Evolutionary conservation across 2,329 filamentous ascomycete genomes (phyloP).

Genomic region (Leptographium wingfieldii): DNA sequence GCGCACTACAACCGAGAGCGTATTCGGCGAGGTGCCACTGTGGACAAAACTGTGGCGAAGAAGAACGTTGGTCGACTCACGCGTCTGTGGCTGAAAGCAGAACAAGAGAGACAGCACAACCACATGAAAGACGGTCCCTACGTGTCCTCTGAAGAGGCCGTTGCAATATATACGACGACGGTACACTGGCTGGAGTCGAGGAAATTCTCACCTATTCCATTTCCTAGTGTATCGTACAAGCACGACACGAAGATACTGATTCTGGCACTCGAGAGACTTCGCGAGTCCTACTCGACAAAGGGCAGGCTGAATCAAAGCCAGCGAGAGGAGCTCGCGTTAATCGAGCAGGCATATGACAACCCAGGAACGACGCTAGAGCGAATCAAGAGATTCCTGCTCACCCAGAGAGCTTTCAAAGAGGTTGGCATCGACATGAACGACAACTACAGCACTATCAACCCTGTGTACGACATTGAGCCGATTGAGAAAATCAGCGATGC

Average conservation of each 20-base stretch:
- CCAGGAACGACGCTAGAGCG: conserved; percentile 89
- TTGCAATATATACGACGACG: conserved; percentile 96
- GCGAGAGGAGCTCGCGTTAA: conserved; percentile 88
- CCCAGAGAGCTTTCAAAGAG: conserved; percentile 96
- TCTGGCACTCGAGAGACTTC: conserved; percentile 78
- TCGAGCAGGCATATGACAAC: conserved; percentile 96
- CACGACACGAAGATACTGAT: conserved; percentile 99
- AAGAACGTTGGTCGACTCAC: conserved; percentile 95
- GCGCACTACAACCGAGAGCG: conserved; percentile 98
- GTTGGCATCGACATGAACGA: conserved; percentile 99
- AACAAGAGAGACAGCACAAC: conserved; percentile 97
- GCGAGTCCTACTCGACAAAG: conserved; percentile 96
- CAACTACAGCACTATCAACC: conserved; percentile 98
- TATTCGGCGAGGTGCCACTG: conserved; percentile 88
- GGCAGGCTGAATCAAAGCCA: conserved; percentile 94
- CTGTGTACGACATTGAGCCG: conserved; percentile 96
- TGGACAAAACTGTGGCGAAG: conserved; percentile 98
- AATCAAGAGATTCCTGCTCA: conserved; percentile 95
- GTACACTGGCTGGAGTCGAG: conserved; percentile 98
- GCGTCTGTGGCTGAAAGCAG: conserved; percentile 90
- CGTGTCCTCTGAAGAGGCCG: conserved; percentile 94
- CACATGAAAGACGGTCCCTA: conserved; percentile 99
- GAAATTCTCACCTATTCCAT: conserved; percentile 97
- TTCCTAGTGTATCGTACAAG: conserved; percentile 98
- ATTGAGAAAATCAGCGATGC: conserved; percentile 99